Conservation (phyloP, 176 grass and related monocot genomes). For the Oryza coarctata region DNA sequence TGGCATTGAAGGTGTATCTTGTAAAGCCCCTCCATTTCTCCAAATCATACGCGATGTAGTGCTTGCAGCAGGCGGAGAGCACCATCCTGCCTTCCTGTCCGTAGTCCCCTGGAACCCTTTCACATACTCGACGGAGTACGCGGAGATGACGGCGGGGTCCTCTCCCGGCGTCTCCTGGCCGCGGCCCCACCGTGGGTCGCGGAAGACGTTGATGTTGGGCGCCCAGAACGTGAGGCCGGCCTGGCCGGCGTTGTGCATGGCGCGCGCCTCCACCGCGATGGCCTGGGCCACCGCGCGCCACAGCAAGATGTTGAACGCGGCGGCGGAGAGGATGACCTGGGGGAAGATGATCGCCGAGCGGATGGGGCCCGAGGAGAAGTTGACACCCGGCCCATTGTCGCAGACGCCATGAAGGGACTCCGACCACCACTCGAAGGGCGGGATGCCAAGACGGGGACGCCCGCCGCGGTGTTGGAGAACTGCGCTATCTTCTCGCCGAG, state of each 20-base stretch:
- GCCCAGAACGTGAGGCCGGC: conserved; percentile 96
- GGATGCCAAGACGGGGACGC: conserved; percentile 70
- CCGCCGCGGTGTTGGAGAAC: conserved; percentile 75
- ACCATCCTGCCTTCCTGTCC: conserved; percentile 45
- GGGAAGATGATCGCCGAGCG: conserved; percentile 67
- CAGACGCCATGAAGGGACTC: conserved; percentile 93
- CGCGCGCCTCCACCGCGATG: conserved; percentile 73
- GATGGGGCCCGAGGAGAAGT: conserved; percentile 68
- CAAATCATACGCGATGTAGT: conserved; percentile 85
- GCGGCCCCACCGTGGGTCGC: conserved; percentile 84
- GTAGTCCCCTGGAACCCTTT: conserved; percentile 72
- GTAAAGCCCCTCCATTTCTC: conserved; percentile 71
- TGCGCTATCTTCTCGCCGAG: conserved; percentile 93
- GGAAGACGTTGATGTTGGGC: conserved; percentile 97
- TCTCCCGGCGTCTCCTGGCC: conserved; percentile 95
- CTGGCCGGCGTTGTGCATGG: conserved; percentile 83
- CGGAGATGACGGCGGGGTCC: conserved; percentile 64
- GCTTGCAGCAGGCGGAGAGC: conserved; percentile 95
- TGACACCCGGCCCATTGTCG: conserved; percentile 74
- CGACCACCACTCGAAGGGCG: conserved; percentile 91
- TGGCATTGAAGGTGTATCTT: conserved; percentile 84
- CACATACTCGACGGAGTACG: conserved; percentile 76
- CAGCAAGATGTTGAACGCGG: conserved; percentile 83
- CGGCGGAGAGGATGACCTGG: conserved; percentile 80
- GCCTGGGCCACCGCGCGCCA: conserved; percentile 60